Percentiles rank a stretch among this genome's conserved stretches.
Evolutionary conservation across 1,284 basidiomycete genomes (phyloP).

Genomic region (Tilletia setariae): DNA sequence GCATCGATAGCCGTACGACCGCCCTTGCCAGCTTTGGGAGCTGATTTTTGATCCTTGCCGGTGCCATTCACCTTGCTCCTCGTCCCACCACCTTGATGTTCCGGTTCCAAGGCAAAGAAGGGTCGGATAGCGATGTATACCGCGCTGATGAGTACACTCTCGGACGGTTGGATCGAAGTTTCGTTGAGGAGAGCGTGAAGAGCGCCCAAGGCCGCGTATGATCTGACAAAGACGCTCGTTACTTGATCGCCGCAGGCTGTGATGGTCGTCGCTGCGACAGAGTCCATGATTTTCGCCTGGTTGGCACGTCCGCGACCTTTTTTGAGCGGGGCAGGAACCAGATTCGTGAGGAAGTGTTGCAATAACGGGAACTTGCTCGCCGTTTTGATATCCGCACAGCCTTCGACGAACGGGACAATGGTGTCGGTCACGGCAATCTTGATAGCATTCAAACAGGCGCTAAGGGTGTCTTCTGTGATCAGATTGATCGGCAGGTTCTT

Average conservation of each 20-base stretch:
- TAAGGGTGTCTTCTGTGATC: constrained; percentile 83
- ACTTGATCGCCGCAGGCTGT: constrained; percentile 32
- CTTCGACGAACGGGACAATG: constrained; percentile 83
- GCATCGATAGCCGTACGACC: constrained; percentile 31
- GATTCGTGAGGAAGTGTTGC: constrained; percentile 52
- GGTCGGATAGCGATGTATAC: constrained; percentile 89
- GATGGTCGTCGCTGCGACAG: constrained; percentile 21
- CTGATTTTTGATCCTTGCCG: constrained; percentile 14
- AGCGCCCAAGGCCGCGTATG: constrained; percentile 47
- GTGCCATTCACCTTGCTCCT: constrained; percentile 15
- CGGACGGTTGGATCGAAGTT: constrained; percentile 56
- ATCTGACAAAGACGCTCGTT: constrained; percentile 34
- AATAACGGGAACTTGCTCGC: constrained; percentile 26
- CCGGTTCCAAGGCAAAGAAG: constrained; percentile 72
- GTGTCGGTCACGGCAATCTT: constrained; percentile 76
- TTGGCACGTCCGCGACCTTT: constrained; percentile 21
- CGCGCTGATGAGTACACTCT: constrained; percentile 69
- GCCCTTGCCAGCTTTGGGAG: constrained; percentile 25
- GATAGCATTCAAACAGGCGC: constrained; percentile 69
- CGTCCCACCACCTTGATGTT: constrained; percentile 45
- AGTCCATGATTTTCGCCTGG: constrained; percentile 28
- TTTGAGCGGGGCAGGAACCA: constrained; percentile 25
- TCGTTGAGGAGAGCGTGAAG: constrained; percentile 55
- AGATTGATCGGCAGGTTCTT: constrained; percentile 74
- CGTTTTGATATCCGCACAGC: constrained; percentile 48